Conservation (phyloP, 2,329 filamentous ascomycete species). For the Pleoardoris graminearum region DNA sequence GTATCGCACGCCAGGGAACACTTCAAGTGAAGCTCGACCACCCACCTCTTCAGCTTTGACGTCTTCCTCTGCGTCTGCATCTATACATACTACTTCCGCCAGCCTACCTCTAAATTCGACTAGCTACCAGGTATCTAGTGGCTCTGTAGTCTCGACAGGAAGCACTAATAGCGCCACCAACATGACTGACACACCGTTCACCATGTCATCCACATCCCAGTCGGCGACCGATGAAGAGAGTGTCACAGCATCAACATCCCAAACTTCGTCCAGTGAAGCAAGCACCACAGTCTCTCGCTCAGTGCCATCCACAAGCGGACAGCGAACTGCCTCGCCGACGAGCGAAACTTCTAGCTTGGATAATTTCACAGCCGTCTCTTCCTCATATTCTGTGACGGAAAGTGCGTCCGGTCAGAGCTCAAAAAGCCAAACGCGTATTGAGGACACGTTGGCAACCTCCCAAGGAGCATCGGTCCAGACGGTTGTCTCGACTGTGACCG, state of each 20-base stretch:
- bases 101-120: too few species aligned
- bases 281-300: not conserved
- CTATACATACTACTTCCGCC: not conserved
- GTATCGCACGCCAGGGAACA: not conserved
- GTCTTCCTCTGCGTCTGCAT: not conserved
- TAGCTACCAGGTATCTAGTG: not conserved
- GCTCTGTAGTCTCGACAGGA: not conserved
- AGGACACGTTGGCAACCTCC: not conserved
- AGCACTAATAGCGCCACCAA: not conserved
- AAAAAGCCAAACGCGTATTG: not conserved
- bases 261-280: not conserved
- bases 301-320: not conserved
- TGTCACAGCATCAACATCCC: not conserved
- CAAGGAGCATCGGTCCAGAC: not conserved
- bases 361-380: not conserved
- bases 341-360: not conserved
- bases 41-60: not conserved
- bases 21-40: not conserved
- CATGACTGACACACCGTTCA: not conserved
- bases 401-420: not conserved
- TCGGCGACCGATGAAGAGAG: not conserved
- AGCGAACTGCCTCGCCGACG: not conserved
- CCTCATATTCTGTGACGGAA: not conserved
- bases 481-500: conserved; percentile 3
- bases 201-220: not conserved